Percentiles rank a stretch among this genome's conserved stretches.
Conservation (phyloP, 768 basidiomycete species). For the Omphalotus guepiniiformis region DNA sequence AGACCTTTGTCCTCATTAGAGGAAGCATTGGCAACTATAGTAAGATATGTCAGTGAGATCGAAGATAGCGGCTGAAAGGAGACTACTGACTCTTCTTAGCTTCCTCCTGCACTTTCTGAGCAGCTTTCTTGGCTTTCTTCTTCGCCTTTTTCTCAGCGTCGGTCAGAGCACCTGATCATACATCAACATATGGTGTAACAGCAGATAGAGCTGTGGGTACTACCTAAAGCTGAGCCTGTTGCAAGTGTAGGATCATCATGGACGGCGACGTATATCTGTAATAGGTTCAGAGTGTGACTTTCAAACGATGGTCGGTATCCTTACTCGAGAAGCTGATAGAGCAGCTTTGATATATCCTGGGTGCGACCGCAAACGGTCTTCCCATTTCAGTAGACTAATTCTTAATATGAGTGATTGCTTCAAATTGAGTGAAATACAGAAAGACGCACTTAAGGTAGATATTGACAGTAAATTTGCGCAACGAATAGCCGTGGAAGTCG, state of each 20-base stretch:
- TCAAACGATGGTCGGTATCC: conserved; percentile 11
- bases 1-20: conserved; percentile 68
- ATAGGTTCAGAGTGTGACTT: conserved; percentile 4
- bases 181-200: neutral
- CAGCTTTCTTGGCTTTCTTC: conserved; percentile 83
- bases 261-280: conserved; percentile 68
- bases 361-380: conserved; percentile 74
- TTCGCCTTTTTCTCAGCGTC: conserved; percentile 77
- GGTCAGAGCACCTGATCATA: conserved; percentile 36
- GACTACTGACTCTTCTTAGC: conserved; percentile 59
- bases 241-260: conserved; percentile 69
- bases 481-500: conserved; percentile 94
- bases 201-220: conserved; percentile 24
- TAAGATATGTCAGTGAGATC: conserved; percentile 5
- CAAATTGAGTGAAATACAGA: neutral
- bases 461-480: conserved; percentile 84
- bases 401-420: neutral
- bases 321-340: conserved; percentile 64
- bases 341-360: conserved; percentile 73
- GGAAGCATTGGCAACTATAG: conserved; percentile 31
- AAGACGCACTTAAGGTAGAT: conserved; percentile 75
- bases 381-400: conserved; percentile 73
- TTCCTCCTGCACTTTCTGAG: conserved; percentile 61
- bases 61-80: conserved; percentile 4
- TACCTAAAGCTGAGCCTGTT: too few relatives aligned